These are phyloP conservation scores for Hypoxylon sp. DNA, from an alignment of 2,329 filamentous ascomycete genomes.

Conservation along the genomic window DNA sequence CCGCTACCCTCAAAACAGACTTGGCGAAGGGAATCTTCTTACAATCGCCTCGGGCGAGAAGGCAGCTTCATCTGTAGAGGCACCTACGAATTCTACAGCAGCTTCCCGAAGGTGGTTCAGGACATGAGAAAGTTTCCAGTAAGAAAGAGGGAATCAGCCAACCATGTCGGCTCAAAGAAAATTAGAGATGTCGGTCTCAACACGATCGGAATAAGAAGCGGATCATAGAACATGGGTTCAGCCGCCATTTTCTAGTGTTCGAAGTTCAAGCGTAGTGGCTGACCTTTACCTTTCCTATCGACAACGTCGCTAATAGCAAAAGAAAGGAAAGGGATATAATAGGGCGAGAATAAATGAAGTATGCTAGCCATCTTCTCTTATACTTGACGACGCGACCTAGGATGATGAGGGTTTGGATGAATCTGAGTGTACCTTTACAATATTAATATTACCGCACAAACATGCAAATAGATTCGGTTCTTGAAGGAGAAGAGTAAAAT, in stretches of 20 bases:
- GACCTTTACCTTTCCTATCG: constrained; percentile 2
- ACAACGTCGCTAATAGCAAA: background rate
- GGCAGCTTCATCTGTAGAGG: constrained; percentile 9
- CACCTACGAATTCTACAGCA: constrained; percentile 25
- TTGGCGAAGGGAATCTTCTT: constrained; percentile 59
- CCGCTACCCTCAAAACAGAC: constrained; percentile 62
- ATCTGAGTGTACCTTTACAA: constrained; percentile 20
- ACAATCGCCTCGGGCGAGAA: constrained; percentile 7
- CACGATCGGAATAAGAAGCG: background rate
- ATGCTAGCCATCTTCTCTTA: constrained; percentile 31
- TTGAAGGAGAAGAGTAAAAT: background rate
- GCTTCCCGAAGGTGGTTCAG: constrained; percentile 15
- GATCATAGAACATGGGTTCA: background rate
- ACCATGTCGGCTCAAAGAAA: background rate
- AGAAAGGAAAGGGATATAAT: constrained; percentile 8
- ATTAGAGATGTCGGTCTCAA: background rate
- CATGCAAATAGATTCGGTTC: background rate
- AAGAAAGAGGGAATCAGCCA: background rate
- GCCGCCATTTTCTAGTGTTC: background rate
- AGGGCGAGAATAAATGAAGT: constrained; percentile 18
- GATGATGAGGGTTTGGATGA: constrained; percentile 21
- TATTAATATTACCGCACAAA: constrained; percentile 12
- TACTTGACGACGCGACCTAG: background rate
- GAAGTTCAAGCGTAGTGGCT: background rate
- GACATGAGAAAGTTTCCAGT: background rate